Conservation (phyloP, 1,139 yeast species). For the Arxiozyma bovina region DNA sequence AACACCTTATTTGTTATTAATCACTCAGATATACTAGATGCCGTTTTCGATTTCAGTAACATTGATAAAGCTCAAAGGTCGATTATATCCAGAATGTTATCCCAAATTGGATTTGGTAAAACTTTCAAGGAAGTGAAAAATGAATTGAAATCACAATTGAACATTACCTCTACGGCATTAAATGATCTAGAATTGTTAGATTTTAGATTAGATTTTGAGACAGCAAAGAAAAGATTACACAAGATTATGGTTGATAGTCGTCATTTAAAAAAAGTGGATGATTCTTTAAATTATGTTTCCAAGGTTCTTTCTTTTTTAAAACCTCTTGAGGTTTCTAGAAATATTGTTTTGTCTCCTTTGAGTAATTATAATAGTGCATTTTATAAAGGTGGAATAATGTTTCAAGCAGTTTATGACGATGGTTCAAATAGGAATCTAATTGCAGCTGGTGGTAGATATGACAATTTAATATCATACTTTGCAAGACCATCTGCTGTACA, state of each 20-base stretch:
- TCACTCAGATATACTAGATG: constrained; percentile 69
- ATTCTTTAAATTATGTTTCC: constrained; percentile 50
- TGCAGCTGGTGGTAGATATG: constrained; percentile 93
- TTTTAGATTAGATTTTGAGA: constrained; percentile 58
- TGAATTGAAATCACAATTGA: constrained; percentile 59
- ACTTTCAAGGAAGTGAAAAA: constrained; percentile 56
- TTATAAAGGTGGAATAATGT: constrained; percentile 76
- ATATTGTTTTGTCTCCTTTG: constrained; percentile 55
- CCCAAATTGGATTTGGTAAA: constrained; percentile 68
- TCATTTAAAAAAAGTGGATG: constrained; percentile 49
- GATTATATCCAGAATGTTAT: constrained; percentile 59
- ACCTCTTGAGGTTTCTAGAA: constrained; percentile 49
- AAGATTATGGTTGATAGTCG: constrained; percentile 74
- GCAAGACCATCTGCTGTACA: constrained; percentile 42
- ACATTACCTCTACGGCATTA: constrained; percentile 70
- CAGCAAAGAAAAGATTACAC: constrained; percentile 52
- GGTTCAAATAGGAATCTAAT: constrained; percentile 38
- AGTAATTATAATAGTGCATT: constrained; percentile 74
- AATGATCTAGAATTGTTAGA: constrained; percentile 77
- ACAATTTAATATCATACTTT: constrained; percentile 54
- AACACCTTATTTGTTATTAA: constrained; percentile 57
- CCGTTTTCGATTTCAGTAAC: constrained; percentile 69
- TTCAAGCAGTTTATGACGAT: constrained; percentile 66
- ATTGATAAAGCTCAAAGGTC: constrained; percentile 62
- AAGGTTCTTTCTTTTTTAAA: constrained; percentile 48